phyloP scores from a whole-genome alignment of 495 filamentous ascomycete species.

The Podospora comata region DNA sequence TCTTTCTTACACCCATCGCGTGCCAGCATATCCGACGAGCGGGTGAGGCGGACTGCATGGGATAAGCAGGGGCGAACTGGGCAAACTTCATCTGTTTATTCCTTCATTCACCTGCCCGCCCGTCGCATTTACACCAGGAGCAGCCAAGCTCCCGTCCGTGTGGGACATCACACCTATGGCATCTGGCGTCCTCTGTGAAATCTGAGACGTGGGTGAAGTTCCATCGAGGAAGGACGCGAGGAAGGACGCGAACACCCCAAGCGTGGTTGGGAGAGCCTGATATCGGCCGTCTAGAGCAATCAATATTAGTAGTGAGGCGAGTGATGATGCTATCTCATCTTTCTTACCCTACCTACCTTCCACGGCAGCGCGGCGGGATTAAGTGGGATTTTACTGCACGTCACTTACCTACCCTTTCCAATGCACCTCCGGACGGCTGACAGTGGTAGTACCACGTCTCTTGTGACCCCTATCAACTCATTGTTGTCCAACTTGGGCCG shows the following conservation, averaged over 20 bases:
- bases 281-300: too few species aligned
- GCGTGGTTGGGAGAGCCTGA: too few species aligned
- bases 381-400: neutral
- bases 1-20: neutral
- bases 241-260: too few species aligned
- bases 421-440: neutral
- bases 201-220: neutral
- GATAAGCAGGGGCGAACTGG: neutral
- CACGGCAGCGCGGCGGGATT: neutral
- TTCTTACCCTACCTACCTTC: neutral
- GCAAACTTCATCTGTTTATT: neutral
- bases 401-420: constrained; percentile 1
- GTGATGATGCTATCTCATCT: neutral
- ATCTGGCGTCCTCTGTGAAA: neutral
- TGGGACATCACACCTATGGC: neutral
- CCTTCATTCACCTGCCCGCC: neutral
- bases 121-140: neutral
- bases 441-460: constrained; percentile 16
- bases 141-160: neutral
- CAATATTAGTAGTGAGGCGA: neutral
- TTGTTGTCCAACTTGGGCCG: constrained; percentile 12
- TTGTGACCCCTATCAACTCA: constrained; percentile 20
- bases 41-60: neutral
- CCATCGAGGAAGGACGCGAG: neutral
- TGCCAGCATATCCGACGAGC: neutral